These are phyloP conservation scores for Globisporangium splendens DNA, from an alignment of 352 stramenopile genomes.

Conservation along the genomic window DNA sequence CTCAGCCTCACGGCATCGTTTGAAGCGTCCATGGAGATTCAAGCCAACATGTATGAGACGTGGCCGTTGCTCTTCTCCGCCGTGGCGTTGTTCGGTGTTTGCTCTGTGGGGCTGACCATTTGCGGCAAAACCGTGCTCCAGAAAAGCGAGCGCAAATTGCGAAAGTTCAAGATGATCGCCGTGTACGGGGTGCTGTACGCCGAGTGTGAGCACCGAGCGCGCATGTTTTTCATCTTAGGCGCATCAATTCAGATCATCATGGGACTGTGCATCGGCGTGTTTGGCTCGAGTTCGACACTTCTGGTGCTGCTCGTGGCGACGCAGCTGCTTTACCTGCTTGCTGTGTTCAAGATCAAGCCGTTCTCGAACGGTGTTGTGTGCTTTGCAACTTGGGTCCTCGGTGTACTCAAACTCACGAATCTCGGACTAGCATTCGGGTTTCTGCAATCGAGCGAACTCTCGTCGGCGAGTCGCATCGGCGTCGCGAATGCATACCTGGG, in stretches of 20 bases:
- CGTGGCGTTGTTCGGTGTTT: slow-evolving; percentile 22
- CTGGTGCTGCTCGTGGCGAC: slow-evolving; percentile 28
- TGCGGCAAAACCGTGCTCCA: slow-evolving; percentile 15
- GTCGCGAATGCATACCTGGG: slow-evolving; percentile 26
- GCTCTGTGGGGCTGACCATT: slow-evolving; percentile 15
- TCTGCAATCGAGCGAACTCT: slow-evolving; percentile 20
- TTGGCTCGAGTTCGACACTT: slow-evolving; percentile 24
- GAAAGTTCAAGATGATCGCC: slow-evolving; percentile 18
- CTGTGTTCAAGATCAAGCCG: slow-evolving; percentile 25
- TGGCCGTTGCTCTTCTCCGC: slow-evolving; percentile 17
- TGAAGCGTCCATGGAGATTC: slow-evolving; percentile 23
- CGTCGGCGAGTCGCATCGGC: slow-evolving; percentile 4
- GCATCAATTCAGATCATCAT: slow-evolving; percentile 24
- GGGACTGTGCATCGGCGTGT: slow-evolving; percentile 30
- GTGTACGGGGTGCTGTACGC: slow-evolving; percentile 39
- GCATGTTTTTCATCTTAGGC: slow-evolving; percentile 39
- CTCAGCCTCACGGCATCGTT: slow-evolving; percentile 30
- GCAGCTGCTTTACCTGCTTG: slow-evolving; percentile 28
- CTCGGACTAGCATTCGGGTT: slow-evolving; percentile 32
- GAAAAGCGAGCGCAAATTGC: slow-evolving; percentile 23
- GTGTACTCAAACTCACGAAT: slow-evolving; percentile 28
- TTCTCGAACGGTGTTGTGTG: slow-evolving; percentile 21
- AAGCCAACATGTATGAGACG: slow-evolving; percentile 17
- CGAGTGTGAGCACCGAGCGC: slow-evolving; percentile 22
- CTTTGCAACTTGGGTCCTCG: slow-evolving; percentile 11